phyloP scores from a whole-genome alignment of 2,329 filamentous ascomycete species.

The Geosmithia putterillii region DNA sequence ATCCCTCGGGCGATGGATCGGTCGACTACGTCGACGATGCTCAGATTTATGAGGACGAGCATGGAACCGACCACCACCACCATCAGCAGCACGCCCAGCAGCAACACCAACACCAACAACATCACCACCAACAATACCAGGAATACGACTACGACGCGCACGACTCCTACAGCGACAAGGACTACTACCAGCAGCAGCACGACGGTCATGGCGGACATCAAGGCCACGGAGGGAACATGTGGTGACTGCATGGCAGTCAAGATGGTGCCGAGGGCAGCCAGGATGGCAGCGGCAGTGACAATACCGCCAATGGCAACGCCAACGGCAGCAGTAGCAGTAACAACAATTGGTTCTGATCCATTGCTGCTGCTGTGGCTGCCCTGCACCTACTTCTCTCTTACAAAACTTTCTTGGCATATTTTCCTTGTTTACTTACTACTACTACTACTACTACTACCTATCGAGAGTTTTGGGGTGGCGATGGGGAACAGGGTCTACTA shows the following conservation, averaged over 20 bases:
- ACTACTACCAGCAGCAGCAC: constrained; percentile 27
- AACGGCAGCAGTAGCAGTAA: neutral
- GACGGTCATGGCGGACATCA: constrained; percentile 19
- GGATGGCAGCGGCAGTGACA: neutral
- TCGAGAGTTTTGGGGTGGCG: too few species aligned
- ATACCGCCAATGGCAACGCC: neutral
- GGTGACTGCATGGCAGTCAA: constrained; percentile 18
- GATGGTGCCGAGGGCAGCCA: neutral
- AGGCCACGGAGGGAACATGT: constrained; percentile 27
- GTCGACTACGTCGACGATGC: constrained; percentile 39
- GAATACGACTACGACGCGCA: constrained; percentile 29
- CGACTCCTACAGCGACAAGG: constrained; percentile 24
- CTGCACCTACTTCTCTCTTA: too few species aligned
- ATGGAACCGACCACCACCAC: constrained; percentile 16
- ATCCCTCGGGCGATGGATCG: constrained; percentile 26
- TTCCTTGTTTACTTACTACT: too few species aligned
- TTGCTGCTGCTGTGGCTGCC: too few species aligned
- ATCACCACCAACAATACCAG: constrained; percentile 9
- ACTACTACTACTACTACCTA: too few species aligned
- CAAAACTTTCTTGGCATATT: too few species aligned
- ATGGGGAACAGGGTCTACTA: too few species aligned
- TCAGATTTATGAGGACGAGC: constrained; percentile 40
- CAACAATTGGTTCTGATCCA: neutral
- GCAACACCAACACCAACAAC: constrained; percentile 2
- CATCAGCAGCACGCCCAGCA: constrained; percentile 1